Base-by-base conservation (phyloP, 805 yeast species). In the Kluyveromyces lactis region DNA sequence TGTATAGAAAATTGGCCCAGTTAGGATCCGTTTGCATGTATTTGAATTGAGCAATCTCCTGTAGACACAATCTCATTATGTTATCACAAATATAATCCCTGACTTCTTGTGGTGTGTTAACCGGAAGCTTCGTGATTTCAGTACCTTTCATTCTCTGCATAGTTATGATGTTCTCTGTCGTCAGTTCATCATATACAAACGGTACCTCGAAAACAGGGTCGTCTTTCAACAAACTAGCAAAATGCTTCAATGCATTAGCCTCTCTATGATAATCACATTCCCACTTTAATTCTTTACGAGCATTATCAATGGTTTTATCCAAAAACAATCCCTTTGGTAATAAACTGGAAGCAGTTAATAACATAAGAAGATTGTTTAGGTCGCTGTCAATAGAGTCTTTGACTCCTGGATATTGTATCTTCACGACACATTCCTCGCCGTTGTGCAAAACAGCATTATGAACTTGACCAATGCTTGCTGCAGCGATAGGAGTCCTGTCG, bases 1-100 rank as follows among this genome's bases (percentile, higher is more conserved):
- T 87, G 66, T 84, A 87, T 43, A 92, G 64, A 64, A 92, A 92
- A 60, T 92, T 92, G 33, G 98, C 97, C 98, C 98, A 92, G 61
- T 92, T 92, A 38, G 98, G 98, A 64, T 92, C 98, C 1, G 97
- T 90, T 64, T 92, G 98, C 98, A 92, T 92, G 64, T 81, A 90
- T 53, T 73, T 75, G 66, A 82, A 89, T 50, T 75, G 67, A 11
- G 87, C 85, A 58, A 92, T 84, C 63, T 92, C 98, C 49, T 73
- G 69, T 35, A 92, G 66, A 55, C 96, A 87, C 31, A 92, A 68
- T 47, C 86, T 73, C 95, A 92, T 83, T 38, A 92, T 79, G 48
- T 81, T 73, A 3, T 85, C 75, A 13, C 95, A 94, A 38, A 92
- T 80, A 77, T 83, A 83, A 62, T 92, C 69, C 45, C 73, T 77